A percentile compares a stretch with the other conserved stretches of the same genome.
phyloP scores from a whole-genome alignment of 1,139 yeast species.

The Blastobotrys proliferans region DNA sequence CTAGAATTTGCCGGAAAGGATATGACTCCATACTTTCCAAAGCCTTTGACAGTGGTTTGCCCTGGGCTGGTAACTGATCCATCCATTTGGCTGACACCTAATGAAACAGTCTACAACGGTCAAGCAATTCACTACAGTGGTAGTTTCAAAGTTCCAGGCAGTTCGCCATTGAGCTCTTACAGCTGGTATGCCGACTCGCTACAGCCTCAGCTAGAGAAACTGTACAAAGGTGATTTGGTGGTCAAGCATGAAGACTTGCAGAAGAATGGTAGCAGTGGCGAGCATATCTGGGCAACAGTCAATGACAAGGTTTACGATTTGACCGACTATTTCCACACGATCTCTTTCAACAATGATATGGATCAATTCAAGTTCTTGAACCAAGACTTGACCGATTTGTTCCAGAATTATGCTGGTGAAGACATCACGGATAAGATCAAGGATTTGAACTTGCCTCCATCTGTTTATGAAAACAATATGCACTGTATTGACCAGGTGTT shows the following conservation, averaged over 20 bases:
- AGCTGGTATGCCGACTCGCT: constrained; percentile 35
- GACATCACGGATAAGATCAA: constrained; percentile 29
- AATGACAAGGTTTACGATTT: constrained; percentile 34
- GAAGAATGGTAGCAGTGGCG: constrained; percentile 16
- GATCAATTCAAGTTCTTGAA: constrained; percentile 33
- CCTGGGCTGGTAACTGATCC: constrained; percentile 32
- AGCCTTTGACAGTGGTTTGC: constrained; percentile 36
- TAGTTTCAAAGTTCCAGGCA: constrained; percentile 22
- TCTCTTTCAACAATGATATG: constrained; percentile 21
- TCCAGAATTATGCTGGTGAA: constrained; percentile 29
- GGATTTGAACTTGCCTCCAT: constrained; percentile 19
- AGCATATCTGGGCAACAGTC: constrained; percentile 30
- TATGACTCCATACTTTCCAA: constrained; percentile 35
- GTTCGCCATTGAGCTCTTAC: constrained; percentile 30
- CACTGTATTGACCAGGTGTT: constrained; percentile 34
- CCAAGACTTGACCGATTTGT: constrained; percentile 25
- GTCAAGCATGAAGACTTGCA: constrained; percentile 29
- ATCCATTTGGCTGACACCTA: constrained; percentile 27
- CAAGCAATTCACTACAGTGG: constrained; percentile 35
- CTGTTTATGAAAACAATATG: constrained; percentile 21
- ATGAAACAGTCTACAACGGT: constrained; percentile 26
- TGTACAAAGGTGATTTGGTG: constrained; percentile 36
- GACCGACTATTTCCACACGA: constrained; percentile 34
- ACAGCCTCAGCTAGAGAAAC: constrained; percentile 31
- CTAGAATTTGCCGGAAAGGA: constrained; percentile 36